Percentiles rank a stretch among this genome's conserved stretches.
Conservation (phyloP, 2,329 filamentous ascomycete species). For the Clathrospora elynae region DNA sequence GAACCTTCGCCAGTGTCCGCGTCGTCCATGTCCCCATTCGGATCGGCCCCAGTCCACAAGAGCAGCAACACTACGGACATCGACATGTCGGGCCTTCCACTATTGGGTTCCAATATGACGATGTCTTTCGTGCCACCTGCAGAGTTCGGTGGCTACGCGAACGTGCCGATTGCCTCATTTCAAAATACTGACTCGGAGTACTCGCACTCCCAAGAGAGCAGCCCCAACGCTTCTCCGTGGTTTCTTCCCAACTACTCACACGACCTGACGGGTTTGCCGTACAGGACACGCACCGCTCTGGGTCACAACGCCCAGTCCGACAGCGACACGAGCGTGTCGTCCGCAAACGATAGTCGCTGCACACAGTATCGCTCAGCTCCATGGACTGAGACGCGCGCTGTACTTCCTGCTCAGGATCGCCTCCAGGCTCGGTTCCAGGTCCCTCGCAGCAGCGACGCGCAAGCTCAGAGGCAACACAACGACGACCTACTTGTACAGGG, state of each 20-base stretch:
- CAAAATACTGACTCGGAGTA: slow-evolving; percentile 9
- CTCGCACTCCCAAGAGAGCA: slow-evolving; percentile 15
- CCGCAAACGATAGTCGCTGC: not conserved
- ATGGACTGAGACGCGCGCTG: not conserved
- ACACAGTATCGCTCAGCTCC: not conserved
- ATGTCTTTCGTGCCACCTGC: not conserved
- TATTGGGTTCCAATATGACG: not conserved
- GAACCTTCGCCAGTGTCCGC: slow-evolving; percentile 3
- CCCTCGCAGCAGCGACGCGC: slow-evolving; percentile 1
- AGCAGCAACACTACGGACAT: not conserved
- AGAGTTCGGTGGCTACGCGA: not conserved
- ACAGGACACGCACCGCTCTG: not conserved
- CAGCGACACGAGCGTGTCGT: not conserved
- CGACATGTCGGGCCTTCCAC: slow-evolving; percentile 2
- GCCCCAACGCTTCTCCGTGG: slow-evolving; percentile 13
- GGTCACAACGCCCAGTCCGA: not conserved
- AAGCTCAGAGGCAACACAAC: slow-evolving; percentile 27
- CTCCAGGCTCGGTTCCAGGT: slow-evolving; percentile 8
- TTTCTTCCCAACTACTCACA: slow-evolving; percentile 5
- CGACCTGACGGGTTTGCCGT: not conserved
- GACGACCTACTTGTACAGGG: slow-evolving; percentile 56
- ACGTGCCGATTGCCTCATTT: not conserved
- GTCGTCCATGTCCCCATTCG: not conserved
- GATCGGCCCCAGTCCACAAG: not conserved
- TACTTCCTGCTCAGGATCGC: not conserved